These are phyloP conservation scores for Chaetoscypha palmicola DNA, from an alignment of 2,329 filamentous ascomycete genomes.

Conservation along the genomic window DNA sequence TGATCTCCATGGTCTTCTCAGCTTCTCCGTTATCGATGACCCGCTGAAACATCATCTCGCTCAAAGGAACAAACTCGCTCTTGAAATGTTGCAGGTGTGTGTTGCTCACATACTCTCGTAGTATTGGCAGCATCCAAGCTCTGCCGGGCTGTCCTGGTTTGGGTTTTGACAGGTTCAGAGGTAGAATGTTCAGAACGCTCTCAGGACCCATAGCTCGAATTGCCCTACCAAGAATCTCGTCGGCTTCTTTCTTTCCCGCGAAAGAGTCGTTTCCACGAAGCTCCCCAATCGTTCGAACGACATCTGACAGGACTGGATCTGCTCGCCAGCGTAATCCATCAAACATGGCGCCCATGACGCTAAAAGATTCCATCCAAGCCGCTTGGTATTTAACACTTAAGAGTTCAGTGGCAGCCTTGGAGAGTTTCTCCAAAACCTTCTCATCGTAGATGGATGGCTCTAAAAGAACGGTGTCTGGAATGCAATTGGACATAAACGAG, in stretches of 20 bases:
- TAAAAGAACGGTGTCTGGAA: conserved; percentile 74
- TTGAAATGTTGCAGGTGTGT: conserved; percentile 82
- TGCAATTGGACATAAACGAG: conserved; percentile 84
- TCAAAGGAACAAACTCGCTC: conserved; percentile 78
- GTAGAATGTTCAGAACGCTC: conserved; percentile 72
- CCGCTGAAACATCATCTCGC: conserved; percentile 81
- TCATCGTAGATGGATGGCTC: conserved; percentile 91
- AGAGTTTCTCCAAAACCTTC: conserved; percentile 76
- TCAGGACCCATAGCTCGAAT: conserved; percentile 87
- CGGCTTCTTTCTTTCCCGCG: conserved; percentile 88
- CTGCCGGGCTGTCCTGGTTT: conserved; percentile 72
- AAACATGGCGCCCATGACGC: conserved; percentile 79
- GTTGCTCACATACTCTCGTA: conserved; percentile 85
- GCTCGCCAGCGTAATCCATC: conserved; percentile 80
- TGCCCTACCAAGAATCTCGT: conserved; percentile 81
- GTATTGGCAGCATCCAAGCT: conserved; percentile 89
- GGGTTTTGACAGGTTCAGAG: conserved; percentile 76
- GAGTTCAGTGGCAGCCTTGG: conserved; percentile 63
- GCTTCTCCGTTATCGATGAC: conserved; percentile 74
- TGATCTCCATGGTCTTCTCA: conserved; percentile 91
- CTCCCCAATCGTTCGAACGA: conserved; percentile 76
- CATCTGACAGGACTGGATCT: conserved; percentile 66
- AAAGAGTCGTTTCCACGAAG: conserved; percentile 84
- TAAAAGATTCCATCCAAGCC: conserved; percentile 93
- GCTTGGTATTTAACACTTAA: conserved; percentile 87